A percentile compares a stretch with the other conserved stretches of the same genome.
These are phyloP conservation scores for Harrya chromipes DNA, from an alignment of 768 basidiomycete species.

Conservation along the genomic window DNA sequence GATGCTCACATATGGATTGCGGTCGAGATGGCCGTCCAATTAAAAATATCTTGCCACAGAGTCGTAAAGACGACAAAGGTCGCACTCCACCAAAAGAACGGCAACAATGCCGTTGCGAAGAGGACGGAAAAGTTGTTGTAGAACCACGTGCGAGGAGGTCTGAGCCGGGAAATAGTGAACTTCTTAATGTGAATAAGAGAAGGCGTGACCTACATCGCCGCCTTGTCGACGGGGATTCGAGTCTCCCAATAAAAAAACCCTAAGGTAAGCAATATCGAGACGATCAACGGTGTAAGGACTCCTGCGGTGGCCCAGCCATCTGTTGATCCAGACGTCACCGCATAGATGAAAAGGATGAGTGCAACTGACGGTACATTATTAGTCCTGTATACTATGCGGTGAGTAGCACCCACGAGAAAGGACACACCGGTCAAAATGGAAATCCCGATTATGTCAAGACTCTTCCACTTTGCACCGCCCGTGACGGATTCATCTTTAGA, in stretches of 20 bases:
- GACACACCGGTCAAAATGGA: conserved; percentile 34
- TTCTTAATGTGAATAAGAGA: not conserved
- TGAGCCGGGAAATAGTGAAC: conserved; percentile 7
- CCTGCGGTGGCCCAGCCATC: conserved; percentile 46
- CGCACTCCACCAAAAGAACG: conserved; percentile 42
- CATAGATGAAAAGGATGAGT: conserved; percentile 40
- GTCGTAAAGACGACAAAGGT: conserved; percentile 35
- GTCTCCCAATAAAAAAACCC: conserved; percentile 54
- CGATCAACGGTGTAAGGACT: conserved; percentile 45
- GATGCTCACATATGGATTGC: conserved; percentile 38
- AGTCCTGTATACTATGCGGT: not conserved
- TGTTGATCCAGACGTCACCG: conserved; percentile 45
- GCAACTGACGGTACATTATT: conserved; percentile 23
- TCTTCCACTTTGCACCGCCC: conserved; percentile 21
- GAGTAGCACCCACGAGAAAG: not conserved
- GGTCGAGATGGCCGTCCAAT: conserved; percentile 40
- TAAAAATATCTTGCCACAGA: conserved; percentile 41
- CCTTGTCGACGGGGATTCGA: conserved; percentile 36
- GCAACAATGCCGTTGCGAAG: conserved; percentile 35
- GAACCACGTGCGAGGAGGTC: conserved; percentile 43
- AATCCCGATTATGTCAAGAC: conserved; percentile 40
- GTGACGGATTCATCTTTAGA: conserved; percentile 1
- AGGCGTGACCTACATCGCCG: conserved; percentile 38
- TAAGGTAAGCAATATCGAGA: conserved; percentile 39
- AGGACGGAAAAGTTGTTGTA: conserved; percentile 42